These are phyloP conservation scores for Colletotrichum sp. DNA, from an alignment of 2,329 filamentous ascomycete genomes.

Conservation along the genomic window DNA sequence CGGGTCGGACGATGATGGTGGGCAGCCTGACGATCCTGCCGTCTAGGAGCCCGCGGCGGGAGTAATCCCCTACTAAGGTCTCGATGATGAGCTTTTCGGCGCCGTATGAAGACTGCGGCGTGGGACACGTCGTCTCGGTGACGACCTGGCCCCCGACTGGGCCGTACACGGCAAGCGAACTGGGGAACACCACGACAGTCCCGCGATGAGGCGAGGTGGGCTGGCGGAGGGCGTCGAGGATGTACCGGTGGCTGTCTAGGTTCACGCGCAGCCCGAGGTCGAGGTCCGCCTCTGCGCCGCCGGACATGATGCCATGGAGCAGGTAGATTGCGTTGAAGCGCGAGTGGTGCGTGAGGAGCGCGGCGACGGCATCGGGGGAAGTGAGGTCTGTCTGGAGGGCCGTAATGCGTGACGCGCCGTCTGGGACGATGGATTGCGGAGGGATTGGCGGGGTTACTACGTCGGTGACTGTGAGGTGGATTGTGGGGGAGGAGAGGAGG, in stretches of 20 bases:
- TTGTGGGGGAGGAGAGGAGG: conserved; percentile 40
- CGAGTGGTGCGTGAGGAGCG: conserved; percentile 29
- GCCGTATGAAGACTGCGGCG: conserved; percentile 64
- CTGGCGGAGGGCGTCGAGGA: conserved; percentile 56
- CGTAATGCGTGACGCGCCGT: conserved; percentile 23
- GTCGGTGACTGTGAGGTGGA: conserved; percentile 61
- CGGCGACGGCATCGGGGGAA: conserved; percentile 29
- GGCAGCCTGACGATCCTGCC: conserved; percentile 63
- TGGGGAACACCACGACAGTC: conserved; percentile 61
- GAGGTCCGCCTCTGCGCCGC: conserved; percentile 64
- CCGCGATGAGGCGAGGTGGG: conserved; percentile 40
- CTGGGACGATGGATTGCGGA: conserved; percentile 29
- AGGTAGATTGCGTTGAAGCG: conserved; percentile 56
- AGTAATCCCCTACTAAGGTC: conserved; percentile 57
- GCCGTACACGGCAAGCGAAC: conserved; percentile 65
- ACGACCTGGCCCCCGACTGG: conserved; percentile 40
- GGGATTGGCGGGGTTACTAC: conserved; percentile 58
- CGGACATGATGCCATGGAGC: conserved; percentile 69
- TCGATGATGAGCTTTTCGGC: conserved; percentile 68
- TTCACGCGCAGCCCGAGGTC: conserved; percentile 61
- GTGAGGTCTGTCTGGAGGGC: conserved; percentile 37
- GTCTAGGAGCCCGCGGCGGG: conserved; percentile 58
- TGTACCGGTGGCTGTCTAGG: conserved; percentile 57
- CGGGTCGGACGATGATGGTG: conserved; percentile 65
- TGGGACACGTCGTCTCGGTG: conserved; percentile 46